Base-by-base conservation (phyloP, 2,329 filamentous ascomycete species). In the Westerdykella ornata region DNA sequence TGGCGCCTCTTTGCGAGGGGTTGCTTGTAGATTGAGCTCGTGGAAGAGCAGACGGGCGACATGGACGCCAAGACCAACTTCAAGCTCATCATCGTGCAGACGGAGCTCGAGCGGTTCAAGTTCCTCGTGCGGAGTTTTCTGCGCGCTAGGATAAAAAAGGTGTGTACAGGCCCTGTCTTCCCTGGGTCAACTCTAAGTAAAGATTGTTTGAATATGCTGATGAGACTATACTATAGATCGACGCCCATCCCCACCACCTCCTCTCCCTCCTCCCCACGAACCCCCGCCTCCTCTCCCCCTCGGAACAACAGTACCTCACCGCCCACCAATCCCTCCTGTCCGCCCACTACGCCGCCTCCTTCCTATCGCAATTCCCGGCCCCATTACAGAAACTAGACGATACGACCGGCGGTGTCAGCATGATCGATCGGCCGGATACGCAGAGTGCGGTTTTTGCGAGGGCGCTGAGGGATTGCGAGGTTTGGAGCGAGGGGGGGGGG, bases 41-140 rank as follows among this genome's bases (percentile, higher is more conserved):
- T 75, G 18, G 73, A 75, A 56, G 65, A 72, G 47, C 64, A 89
- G 75, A 90, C 85, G 11, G 85, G 84, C 47, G 82, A 85, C 59
- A 84, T 89, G 80, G 88, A 94, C 58, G 85, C 89, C 35, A 88
- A 85, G 66, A 83, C 86, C 49, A 97, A 95, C 64, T 95, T 98
- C 65, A 81, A 81, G 46, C 81, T 97, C 59, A 95, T 96, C 37
- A 84, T 98, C 47, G 82, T 96, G 41, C 92, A 98, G 72, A 97
- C 94, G 5, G 92, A 98, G 69, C 78, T 98, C 41, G 89, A 96
- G 65, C 77, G 92, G 35, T 94, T 86, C 68, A 95, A 95, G 69
- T 98, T 88, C 60, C 75, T 98, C 16, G 78, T 97, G 14, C 77
- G 92, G 46, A 84, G 85, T 50, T 84, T 90, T 51, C 68, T 98